These are phyloP conservation scores for Pseudogymnoascus sp. DNA, from an alignment of 2,329 filamentous ascomycete species.

Conservation along the genomic window DNA sequence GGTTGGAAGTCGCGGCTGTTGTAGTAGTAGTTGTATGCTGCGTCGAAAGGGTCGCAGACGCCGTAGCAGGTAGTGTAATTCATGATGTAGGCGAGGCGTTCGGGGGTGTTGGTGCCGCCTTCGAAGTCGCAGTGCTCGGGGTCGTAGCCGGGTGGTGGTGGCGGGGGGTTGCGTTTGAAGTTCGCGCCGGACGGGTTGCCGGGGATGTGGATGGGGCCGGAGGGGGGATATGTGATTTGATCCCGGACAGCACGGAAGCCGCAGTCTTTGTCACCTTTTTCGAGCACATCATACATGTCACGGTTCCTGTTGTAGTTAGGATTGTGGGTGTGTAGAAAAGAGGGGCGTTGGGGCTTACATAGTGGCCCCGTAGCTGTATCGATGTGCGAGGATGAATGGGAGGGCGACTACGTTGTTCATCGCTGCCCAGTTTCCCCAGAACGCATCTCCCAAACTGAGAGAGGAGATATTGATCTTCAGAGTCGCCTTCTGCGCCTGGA, in stretches of 20 bases:
- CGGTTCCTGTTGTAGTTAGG: not conserved
- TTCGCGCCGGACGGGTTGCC: not conserved
- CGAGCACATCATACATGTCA: not conserved
- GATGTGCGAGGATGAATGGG: not conserved
- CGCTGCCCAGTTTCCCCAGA: conserved; percentile 7
- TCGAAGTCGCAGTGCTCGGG: not conserved
- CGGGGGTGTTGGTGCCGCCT: conserved; percentile 3
- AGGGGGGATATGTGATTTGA: conserved; percentile 8
- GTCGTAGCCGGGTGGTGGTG: not conserved
- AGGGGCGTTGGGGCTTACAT: conserved; percentile 1
- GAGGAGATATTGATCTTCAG: not conserved
- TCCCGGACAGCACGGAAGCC: not conserved
- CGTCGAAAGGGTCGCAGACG: conserved; percentile 1
- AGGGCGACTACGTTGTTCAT: not conserved
- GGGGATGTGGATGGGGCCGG: conserved; percentile 2
- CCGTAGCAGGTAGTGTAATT: conserved; percentile 4
- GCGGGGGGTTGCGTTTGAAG: not conserved
- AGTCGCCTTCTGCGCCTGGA: not conserved
- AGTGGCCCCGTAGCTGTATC: not conserved
- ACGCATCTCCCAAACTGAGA: conserved; percentile 2
- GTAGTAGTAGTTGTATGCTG: not conserved
- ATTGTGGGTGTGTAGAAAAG: not conserved
- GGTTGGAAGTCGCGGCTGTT: conserved; percentile 40
- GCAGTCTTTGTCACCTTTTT: not conserved
- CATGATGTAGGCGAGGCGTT: not conserved